Conservation (phyloP, 768 basidiomycete genomes). For the Agaricus bisporus region DNA sequence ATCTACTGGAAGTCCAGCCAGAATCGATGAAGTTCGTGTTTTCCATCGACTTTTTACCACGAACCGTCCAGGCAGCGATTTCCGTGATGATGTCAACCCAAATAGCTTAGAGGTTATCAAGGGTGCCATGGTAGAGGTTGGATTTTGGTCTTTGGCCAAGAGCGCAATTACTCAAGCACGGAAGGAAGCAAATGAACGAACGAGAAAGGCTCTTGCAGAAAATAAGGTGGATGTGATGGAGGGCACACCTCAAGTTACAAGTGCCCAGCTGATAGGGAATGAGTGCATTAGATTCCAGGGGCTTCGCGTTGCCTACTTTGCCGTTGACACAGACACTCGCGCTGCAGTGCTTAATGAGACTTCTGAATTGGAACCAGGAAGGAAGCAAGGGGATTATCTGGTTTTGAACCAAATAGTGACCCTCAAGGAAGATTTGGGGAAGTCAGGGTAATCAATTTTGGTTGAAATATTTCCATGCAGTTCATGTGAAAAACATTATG, state of each 20-base stretch:
- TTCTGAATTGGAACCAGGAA: slow-evolving; percentile 31
- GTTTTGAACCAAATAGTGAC: slow-evolving; percentile 91
- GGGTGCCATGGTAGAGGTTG: slow-evolving; percentile 81
- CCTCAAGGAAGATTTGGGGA: slow-evolving; percentile 91
- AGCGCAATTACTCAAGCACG: slow-evolving; percentile 57
- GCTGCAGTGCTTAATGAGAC: slow-evolving; percentile 58
- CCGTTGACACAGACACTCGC: slow-evolving; percentile 81
- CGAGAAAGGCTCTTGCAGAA: slow-evolving; percentile 51
- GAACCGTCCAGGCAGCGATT: slow-evolving; percentile 83
- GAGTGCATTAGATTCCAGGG: slow-evolving; percentile 98
- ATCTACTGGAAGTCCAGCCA: slow-evolving; percentile 73
- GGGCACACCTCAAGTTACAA: slow-evolving; percentile 67
- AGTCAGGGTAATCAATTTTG: slow-evolving; percentile 29
- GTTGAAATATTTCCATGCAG: neutral
- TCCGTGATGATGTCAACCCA: slow-evolving; percentile 75
- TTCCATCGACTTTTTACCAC: slow-evolving; percentile 94
- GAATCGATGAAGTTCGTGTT: slow-evolving; percentile 83
- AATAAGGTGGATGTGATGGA: slow-evolving; percentile 32
- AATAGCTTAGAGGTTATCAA: slow-evolving; percentile 75
- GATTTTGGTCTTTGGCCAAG: slow-evolving; percentile 83
- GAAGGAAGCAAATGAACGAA: slow-evolving; percentile 56
- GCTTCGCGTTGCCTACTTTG: slow-evolving; percentile 90
- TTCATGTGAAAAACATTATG: slow-evolving; percentile 3
- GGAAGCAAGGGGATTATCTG: slow-evolving; percentile 68
- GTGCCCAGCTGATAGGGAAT: slow-evolving; percentile 77